Percentiles rank a stretch among this genome's conserved stretches.
These are phyloP conservation scores for Protea cynaroides DNA, from an alignment of 164 flowering plant species.

Conservation along the genomic window DNA sequence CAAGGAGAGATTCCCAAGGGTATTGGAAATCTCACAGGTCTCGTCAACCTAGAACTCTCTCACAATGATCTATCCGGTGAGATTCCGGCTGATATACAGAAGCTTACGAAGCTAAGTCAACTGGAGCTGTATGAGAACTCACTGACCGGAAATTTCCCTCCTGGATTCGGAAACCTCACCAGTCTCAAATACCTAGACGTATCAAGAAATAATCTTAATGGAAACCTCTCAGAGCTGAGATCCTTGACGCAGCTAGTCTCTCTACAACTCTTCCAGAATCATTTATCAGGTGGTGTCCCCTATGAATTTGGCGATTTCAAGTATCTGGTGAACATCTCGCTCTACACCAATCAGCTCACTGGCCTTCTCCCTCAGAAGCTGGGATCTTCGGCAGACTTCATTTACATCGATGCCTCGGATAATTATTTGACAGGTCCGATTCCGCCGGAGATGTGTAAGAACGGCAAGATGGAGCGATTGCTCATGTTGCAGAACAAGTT, in stretches of 20 bases:
- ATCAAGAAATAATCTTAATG: slow-evolving; percentile 36
- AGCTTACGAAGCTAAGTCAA: slow-evolving; percentile 61
- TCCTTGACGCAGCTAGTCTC: slow-evolving; percentile 28
- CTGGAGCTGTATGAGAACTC: slow-evolving; percentile 61
- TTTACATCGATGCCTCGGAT: slow-evolving; percentile 73
- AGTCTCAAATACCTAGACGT: slow-evolving; percentile 46
- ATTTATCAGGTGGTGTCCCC: slow-evolving; percentile 50
- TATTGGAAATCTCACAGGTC: slow-evolving; percentile 55
- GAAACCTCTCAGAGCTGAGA: slow-evolving; percentile 46
- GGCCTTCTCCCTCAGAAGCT: slow-evolving; percentile 66
- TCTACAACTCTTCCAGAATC: slow-evolving; percentile 46
- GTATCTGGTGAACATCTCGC: slow-evolving; percentile 55
- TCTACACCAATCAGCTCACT: slow-evolving; percentile 55
- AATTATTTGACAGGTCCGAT: slow-evolving; percentile 68
- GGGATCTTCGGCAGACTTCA: slow-evolving; percentile 77
- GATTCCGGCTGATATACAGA: slow-evolving; percentile 55
- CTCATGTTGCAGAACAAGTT: slow-evolving; percentile 62
- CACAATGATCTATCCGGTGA: slow-evolving; percentile 44
- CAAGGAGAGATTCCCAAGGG: slow-evolving; percentile 52
- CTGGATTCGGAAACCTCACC: slow-evolving; percentile 52
- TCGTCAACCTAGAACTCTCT: slow-evolving; percentile 50
- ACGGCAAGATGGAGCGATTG: slow-evolving; percentile 53
- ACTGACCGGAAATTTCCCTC: slow-evolving; percentile 55
- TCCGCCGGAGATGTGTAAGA: slow-evolving; percentile 90
- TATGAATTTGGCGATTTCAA: slow-evolving; percentile 56